Evolutionary conservation across 2,329 filamentous ascomycete genomes (phyloP), one percentile per base, ranked within the genome.

Genomic region (Juglanconis oblonga): DNA sequence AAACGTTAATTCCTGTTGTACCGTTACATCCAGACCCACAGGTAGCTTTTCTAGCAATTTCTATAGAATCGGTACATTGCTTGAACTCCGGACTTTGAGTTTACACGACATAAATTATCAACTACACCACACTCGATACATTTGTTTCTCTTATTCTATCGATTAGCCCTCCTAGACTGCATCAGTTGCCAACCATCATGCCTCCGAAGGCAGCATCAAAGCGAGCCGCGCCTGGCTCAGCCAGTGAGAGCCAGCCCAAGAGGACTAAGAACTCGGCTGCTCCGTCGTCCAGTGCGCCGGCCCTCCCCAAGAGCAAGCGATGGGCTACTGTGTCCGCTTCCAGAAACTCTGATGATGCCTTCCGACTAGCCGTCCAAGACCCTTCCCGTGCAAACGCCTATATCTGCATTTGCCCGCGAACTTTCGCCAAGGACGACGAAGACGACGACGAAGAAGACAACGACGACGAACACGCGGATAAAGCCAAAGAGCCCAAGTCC

Each of bases 351-450:
- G 50, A 58, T 14, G 40, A 17, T 13, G 38, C 45, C 3, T 58
- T 36, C 42, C 48, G 29, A n/a, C 7, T 49, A n/a, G 40, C 13
- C 7, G 1, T 47, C 24, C 8, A 29, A 14, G 49, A 58, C 8
- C 13, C 42, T 38, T n/a, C 24, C 29, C 31, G 36, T 4, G 36
- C 50, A 10, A 29, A 38, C 29, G 4, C 31, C 13, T 58, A 42
- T 35, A 49, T 58, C 8, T 47, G 49, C 56, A 38, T 53, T 3
- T 58, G 56, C 50, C 45, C 45, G 7, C 50, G 40, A 8, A n/a
- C 14, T 2, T 58, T 24, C 9, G 14, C 24, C 8, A 17, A 29
- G 44, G 14, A 7, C 14, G 32, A 52, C 32, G 49, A 52, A 1
- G 5, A n/a, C 5, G 49, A 52, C 13, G 51, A 45, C 4, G 17